Conservation (phyloP, 768 basidiomycete species). For the Astraeus odoratus region DNA sequence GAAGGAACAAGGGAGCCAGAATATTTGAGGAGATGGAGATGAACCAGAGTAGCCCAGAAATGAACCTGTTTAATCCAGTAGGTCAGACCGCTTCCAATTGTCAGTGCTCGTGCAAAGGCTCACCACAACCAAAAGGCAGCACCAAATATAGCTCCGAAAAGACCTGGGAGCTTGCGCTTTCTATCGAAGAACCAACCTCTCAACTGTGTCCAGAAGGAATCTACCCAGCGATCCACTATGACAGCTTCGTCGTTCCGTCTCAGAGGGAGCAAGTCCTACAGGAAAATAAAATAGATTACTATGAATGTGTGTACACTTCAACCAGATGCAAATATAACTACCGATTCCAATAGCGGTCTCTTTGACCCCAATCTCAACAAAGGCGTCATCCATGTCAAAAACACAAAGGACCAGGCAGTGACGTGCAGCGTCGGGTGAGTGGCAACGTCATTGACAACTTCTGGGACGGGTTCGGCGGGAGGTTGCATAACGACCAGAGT, state of each 20-base stretch:
- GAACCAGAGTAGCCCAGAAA: constrained; percentile 25
- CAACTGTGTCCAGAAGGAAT: constrained; percentile 19
- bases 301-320: constrained; percentile 16
- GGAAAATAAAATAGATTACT: constrained; percentile 8
- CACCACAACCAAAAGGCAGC: constrained; percentile 14
- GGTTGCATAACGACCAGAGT: constrained; percentile 20
- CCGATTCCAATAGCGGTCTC: constrained; percentile 22
- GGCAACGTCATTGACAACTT: constrained; percentile 5
- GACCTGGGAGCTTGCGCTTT: constrained; percentile 7
- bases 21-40: constrained; percentile 16
- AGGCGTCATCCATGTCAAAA: constrained; percentile 15
- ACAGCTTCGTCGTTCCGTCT: constrained; percentile 20
- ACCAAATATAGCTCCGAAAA: constrained; percentile 14
- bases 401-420: constrained; percentile 10
- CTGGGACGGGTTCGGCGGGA: constrained; percentile 12
- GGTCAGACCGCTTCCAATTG: neutral
- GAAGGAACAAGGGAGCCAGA: constrained; percentile 20
- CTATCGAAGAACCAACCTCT: constrained; percentile 14
- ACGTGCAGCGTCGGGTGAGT: constrained; percentile 12
- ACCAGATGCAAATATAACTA: constrained; percentile 21
- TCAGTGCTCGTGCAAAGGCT: neutral
- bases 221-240: constrained; percentile 18
- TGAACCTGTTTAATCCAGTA: constrained; percentile 11
- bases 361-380: constrained; percentile 11
- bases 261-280: constrained; percentile 20